Conservation (phyloP, 1,139 yeast genomes). For the Spencermartinsiella ligniputridi region DNA sequence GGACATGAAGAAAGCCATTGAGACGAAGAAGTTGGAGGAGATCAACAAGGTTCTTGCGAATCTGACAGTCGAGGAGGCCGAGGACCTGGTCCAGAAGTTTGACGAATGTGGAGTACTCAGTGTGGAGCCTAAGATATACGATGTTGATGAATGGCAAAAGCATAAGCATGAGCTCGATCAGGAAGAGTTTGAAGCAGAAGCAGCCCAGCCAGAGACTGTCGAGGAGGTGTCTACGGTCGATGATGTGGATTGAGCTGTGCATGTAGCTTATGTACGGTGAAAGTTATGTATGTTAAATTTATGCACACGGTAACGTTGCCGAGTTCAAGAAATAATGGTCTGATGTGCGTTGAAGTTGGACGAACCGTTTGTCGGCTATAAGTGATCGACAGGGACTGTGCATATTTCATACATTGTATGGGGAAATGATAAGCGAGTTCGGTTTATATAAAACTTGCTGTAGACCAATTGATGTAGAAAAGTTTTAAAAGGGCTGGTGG, state of each 20-base stretch:
- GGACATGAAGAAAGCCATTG: constrained; percentile 71
- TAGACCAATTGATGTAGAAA: too few species aligned
- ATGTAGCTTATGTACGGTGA: not conserved
- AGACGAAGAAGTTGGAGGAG: constrained; percentile 64
- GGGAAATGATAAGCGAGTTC: too few species aligned
- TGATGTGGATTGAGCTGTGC: constrained; percentile 7
- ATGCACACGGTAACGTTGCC: too few species aligned
- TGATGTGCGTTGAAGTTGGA: too few species aligned
- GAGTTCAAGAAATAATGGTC: too few species aligned
- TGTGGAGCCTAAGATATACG: constrained; percentile 70
- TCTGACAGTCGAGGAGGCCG: constrained; percentile 79
- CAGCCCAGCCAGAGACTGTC: not conserved
- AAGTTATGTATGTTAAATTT: too few species aligned
- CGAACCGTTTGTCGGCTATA: too few species aligned
- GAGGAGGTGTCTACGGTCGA: constrained; percentile 4
- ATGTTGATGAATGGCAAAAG: constrained; percentile 55
- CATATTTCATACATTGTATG: too few species aligned
- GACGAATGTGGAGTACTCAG: constrained; percentile 82
- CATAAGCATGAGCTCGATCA: constrained; percentile 13
- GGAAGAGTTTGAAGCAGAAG: not conserved
- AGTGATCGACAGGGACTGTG: too few species aligned
- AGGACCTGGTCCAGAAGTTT: constrained; percentile 63
- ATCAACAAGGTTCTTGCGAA: constrained; percentile 79
- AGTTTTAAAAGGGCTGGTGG: too few species aligned
- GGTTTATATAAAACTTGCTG: too few species aligned